Conservation (phyloP, 768 basidiomycete species). For the Trametes meyenii region DNA sequence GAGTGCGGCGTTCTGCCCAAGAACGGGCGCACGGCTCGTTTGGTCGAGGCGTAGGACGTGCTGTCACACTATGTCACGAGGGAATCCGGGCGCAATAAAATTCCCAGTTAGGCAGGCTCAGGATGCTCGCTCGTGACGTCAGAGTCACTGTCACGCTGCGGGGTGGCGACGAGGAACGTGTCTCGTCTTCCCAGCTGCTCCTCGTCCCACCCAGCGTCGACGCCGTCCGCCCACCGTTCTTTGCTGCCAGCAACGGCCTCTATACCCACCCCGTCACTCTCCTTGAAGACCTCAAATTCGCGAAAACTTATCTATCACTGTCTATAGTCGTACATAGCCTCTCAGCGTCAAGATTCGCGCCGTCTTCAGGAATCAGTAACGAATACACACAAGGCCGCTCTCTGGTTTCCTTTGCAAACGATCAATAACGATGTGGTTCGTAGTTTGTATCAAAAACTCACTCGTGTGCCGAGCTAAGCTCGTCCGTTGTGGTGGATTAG, state of each 20-base stretch:
- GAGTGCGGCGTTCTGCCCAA: too few relatives aligned
- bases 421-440: constrained; percentile 33
- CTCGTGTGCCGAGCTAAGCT: background rate
- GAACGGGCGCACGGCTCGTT: too few relatives aligned
- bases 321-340: background rate
- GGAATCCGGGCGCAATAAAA: background rate
- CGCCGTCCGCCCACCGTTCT: constrained; percentile 22
- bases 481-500: constrained; percentile 36
- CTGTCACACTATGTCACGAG: constrained; percentile 6
- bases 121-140: constrained; percentile 6
- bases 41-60: background rate
- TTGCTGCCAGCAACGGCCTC: constrained; percentile 23
- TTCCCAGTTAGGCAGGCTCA: background rate
- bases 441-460: background rate
- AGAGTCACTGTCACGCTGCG: constrained; percentile 21
- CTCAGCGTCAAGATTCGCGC: constrained; percentile 15
- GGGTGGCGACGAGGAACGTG: constrained; percentile 28
- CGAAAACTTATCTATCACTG: constrained; percentile 1
- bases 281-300: constrained; percentile 16
- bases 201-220: constrained; percentile 24
- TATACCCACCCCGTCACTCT: constrained; percentile 12
- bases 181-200: constrained; percentile 17
- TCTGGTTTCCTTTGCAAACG: constrained; percentile 9
- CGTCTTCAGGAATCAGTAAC: constrained; percentile 20
- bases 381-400: constrained; percentile 12